phyloP scores from a whole-genome alignment of 106 monocot species.

The Chionographis japonica region DNA sequence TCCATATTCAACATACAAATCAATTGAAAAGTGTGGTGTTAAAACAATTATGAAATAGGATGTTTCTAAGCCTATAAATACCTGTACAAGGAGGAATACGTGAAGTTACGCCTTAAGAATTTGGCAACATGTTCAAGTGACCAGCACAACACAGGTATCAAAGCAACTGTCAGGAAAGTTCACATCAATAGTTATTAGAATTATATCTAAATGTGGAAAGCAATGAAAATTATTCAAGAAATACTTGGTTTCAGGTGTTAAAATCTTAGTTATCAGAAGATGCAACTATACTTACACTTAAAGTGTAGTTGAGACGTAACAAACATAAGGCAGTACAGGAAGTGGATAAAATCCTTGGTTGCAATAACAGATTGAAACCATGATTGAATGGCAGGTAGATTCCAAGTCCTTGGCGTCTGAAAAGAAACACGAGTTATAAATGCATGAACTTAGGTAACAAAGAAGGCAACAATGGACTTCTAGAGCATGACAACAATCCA shows the following conservation, averaged over 20 bases:
- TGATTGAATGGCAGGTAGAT: slow-evolving; percentile 42
- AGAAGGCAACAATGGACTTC: neutral
- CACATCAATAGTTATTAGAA: neutral
- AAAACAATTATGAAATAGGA: neutral
- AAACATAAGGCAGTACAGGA: slow-evolving; percentile 68
- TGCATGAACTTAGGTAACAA: neutral
- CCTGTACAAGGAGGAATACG: slow-evolving; percentile 63
- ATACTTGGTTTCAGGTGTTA: neutral
- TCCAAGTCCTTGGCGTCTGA: slow-evolving; percentile 85
- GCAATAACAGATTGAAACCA: slow-evolving; percentile 69
- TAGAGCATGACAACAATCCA: neutral
- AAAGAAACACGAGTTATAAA: slow-evolving; percentile 12
- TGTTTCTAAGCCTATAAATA: slow-evolving; percentile 10
- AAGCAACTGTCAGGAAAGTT: slow-evolving; percentile 50
- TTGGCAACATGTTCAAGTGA: slow-evolving; percentile 63
- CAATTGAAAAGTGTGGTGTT: no score
- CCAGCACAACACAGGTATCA: slow-evolving; percentile 80
- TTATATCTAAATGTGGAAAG: neutral
- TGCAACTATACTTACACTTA: slow-evolving; percentile 53
- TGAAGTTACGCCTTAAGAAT: slow-evolving; percentile 68
- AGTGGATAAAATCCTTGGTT: slow-evolving; percentile 75
- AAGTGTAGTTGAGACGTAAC: slow-evolving; percentile 59
- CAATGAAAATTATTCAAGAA: neutral
- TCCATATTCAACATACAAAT: no score
- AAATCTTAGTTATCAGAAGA: slow-evolving; percentile 1